Conservation (phyloP, 495 filamentous ascomycete genomes). For the Penicillium canariense region DNA sequence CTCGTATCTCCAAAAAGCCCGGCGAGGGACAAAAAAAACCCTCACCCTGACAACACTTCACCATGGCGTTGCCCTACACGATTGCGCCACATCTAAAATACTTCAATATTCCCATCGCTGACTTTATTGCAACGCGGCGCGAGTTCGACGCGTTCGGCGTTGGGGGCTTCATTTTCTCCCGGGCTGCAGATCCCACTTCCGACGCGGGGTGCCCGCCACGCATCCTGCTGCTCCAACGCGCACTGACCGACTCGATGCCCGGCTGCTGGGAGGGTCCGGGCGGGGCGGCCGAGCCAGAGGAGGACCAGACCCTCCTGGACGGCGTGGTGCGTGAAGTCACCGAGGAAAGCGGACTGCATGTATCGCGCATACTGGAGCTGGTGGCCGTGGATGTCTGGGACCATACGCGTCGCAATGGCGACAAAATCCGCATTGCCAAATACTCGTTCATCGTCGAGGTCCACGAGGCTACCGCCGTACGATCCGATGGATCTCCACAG, state of each 20-base stretch:
- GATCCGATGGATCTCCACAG: background rate
- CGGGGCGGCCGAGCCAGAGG: conserved; percentile 44
- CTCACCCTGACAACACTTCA: no score
- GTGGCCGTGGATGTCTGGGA: conserved; percentile 37
- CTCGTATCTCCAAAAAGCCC: no score
- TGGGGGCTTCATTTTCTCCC: conserved; percentile 45
- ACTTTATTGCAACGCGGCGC: conserved; percentile 32
- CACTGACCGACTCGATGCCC: conserved; percentile 42
- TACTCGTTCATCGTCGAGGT: conserved; percentile 42
- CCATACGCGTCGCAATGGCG: conserved; percentile 16
- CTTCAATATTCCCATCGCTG: conserved; percentile 34
- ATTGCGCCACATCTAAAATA: conserved; percentile 39
- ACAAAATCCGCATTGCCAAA: conserved; percentile 25
- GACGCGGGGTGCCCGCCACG: conserved; percentile 9
- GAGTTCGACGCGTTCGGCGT: conserved; percentile 37
- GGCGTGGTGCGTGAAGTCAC: conserved; percentile 53
- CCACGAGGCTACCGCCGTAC: conserved; percentile 17
- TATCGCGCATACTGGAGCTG: conserved; percentile 42
- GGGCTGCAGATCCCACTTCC: background rate
- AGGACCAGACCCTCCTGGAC: conserved; percentile 52
- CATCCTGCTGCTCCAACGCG: conserved; percentile 55
- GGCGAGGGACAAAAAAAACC: no score
- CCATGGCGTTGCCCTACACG: conserved; percentile 26
- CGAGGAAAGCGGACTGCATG: conserved; percentile 58
- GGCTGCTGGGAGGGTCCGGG: conserved; percentile 60